Evolutionary conservation across 345 rosid genomes (phyloP).

Genomic region (Melastoma malabathricum): DNA sequence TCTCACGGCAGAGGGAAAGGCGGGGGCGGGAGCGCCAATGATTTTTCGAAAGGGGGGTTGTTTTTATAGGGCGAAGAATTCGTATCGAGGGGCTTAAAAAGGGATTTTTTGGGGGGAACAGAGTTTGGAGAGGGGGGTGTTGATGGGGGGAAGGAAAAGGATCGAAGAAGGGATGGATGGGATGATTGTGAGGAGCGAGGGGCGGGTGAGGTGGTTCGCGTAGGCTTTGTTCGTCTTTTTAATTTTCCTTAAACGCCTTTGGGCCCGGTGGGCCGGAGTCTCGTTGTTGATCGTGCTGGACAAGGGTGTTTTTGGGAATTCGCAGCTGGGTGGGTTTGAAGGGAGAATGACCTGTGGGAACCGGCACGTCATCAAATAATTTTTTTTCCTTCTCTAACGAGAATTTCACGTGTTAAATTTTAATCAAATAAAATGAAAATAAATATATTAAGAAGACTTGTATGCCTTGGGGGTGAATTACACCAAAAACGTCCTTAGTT

Average conservation of each 20-base stretch:
- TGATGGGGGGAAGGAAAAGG: not conserved
- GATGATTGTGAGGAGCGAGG: not conserved
- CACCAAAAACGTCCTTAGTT: too few relatives aligned
- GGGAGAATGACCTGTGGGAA: too few relatives aligned
- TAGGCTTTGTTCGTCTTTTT: not conserved
- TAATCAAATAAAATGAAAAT: too few relatives aligned
- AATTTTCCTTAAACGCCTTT: constrained; percentile 6
- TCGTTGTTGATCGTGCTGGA: too few relatives aligned
- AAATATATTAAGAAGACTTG: too few relatives aligned
- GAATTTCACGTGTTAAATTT: too few relatives aligned
- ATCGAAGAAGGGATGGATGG: too few relatives aligned
- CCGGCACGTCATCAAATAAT: too few relatives aligned
- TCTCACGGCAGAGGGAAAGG: too few relatives aligned
- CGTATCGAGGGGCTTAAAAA: constrained; percentile 13
- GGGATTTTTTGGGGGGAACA: not conserved
- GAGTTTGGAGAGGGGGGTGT: not conserved
- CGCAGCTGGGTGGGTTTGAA: too few relatives aligned
- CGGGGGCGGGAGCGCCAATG: constrained; percentile 9
- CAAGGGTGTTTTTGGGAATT: constrained; percentile 7
- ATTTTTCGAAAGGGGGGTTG: constrained; percentile 6
- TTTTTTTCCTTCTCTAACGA: too few relatives aligned
- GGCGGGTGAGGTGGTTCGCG: constrained; percentile 5
- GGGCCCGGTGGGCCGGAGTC: not conserved
- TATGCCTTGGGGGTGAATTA: too few relatives aligned
- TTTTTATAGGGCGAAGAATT: constrained; percentile 12